Base-by-base conservation (phyloP, 176 grass and related monocot species). In the Luzula sylvatica region DNA sequence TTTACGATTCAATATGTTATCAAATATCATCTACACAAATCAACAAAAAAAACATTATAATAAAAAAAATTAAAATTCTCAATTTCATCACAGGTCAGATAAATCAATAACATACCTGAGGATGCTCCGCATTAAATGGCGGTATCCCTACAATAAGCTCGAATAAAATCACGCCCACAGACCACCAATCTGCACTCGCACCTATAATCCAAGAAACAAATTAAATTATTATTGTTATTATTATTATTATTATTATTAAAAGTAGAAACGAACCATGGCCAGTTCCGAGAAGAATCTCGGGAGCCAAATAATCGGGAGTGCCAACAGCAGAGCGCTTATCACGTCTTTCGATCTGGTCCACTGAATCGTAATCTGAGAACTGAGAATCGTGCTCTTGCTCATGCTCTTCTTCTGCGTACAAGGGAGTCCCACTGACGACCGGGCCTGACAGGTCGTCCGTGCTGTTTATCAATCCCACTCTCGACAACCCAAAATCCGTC, bases 141-240 rank as follows among this genome's bases (percentile, higher is more conserved):
- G 93, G 93, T 77, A 98, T 87, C 61, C 93, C 93, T 68, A 98
- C 93, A 80, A 98, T 86, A 26, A 98, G 73, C 62, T 98, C 93
- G 74, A 98, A 98, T 56, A 98, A 82, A 79, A 98, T 92, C 23
- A 92, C 78, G 58, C 93, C 93, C 57, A 98, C 86, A 38, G 93
- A 98, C 93, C 93, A 98, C 93, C 93, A 98, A 98, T 98, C 93
- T 20, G 93, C 93, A 78, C 93, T 98, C 61, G 78, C 70, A 86
- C 86, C 93, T 98, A 75, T 15, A 65, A 38, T 26, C 29, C 30
- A 35, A 35, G 9, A 35, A 4, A 35, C 5, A 1, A 35, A 35
- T 35, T 35, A 0, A 35, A 35, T n/a, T 41, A n/a, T 56, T 55
- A 52, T 45, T 11, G 29, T 7, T 35, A 35, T 35, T 2, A 35